These are phyloP conservation scores for Theobroma grandiflorum DNA, from an alignment of 441 rosid species.

Conservation along the genomic window DNA sequence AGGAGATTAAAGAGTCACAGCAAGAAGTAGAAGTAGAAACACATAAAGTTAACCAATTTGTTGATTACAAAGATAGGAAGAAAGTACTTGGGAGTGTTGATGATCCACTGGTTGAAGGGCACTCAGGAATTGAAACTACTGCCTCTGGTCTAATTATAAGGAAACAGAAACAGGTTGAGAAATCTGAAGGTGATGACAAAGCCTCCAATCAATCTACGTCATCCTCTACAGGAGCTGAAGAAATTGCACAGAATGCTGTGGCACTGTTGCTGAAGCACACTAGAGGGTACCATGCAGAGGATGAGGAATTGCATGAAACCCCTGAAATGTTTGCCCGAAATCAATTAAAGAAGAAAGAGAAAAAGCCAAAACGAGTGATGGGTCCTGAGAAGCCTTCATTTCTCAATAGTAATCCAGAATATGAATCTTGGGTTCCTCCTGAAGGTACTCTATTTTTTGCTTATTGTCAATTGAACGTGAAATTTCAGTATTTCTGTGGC, in stretches of 20 bases:
- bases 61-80: slow-evolving; percentile 88
- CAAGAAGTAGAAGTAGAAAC: slow-evolving; percentile 41
- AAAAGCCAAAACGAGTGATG: slow-evolving; percentile 67
- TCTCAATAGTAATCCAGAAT: slow-evolving; percentile 59
- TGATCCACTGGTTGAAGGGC: slow-evolving; percentile 29
- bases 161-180: slow-evolving; percentile 64
- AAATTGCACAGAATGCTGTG: slow-evolving; percentile 79
- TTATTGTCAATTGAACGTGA: not conserved
- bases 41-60: slow-evolving; percentile 69
- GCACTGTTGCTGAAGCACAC: slow-evolving; percentile 87
- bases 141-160: slow-evolving; percentile 87
- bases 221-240: slow-evolving; percentile 56
- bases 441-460: slow-evolving; percentile 56
- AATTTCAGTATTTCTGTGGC: not conserved
- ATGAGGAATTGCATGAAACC: slow-evolving; percentile 40
- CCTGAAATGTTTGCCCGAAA: slow-evolving; percentile 39
- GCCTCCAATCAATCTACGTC: slow-evolving; percentile 38
- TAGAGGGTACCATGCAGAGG: slow-evolving; percentile 66
- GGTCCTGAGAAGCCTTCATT: slow-evolving; percentile 87
- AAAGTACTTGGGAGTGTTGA: slow-evolving; percentile 43
- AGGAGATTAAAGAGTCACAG: slow-evolving; percentile 50
- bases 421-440: slow-evolving; percentile 94
- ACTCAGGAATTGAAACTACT: slow-evolving; percentile 56
- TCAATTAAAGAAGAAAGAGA: slow-evolving; percentile 50
- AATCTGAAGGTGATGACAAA: slow-evolving; percentile 42